Evolutionary conservation across 192 early-diverging fungal genomes (phyloP).

Genomic region (Oehlia diaphana): DNA sequence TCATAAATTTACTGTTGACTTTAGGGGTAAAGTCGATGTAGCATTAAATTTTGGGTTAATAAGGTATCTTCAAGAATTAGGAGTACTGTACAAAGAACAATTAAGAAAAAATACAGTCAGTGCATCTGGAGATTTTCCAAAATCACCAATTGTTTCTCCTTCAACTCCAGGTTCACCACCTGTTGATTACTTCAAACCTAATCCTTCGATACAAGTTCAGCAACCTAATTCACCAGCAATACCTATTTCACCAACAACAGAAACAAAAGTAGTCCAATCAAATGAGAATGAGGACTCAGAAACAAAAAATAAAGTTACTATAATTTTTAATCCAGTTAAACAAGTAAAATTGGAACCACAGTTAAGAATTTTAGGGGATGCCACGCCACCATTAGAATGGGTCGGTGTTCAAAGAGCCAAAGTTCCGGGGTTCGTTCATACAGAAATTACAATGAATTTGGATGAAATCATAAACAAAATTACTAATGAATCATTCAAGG

Average conservation of each 20-base stretch:
- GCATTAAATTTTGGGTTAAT: conserved; percentile 50
- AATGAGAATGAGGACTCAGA: background rate
- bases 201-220: background rate
- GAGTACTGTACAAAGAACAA: conserved; percentile 40
- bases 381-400: conserved; percentile 57
- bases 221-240: background rate
- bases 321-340: conserved; percentile 28
- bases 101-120: conserved; percentile 31
- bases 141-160: conserved; percentile 6
- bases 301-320: background rate
- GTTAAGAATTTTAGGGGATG: conserved; percentile 49
- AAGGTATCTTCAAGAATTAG: conserved; percentile 46
- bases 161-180: background rate
- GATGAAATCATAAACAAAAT: conserved; percentile 38
- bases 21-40: conserved; percentile 45
- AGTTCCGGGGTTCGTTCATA: conserved; percentile 47
- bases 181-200: background rate
- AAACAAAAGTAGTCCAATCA: background rate
- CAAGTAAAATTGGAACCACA: conserved; percentile 48
- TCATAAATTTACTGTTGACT: conserved; percentile 41
- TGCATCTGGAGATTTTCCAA: background rate
- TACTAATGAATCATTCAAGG: conserved; percentile 18
- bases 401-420: conserved; percentile 46
- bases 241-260: background rate
- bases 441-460: conserved; percentile 42